These are phyloP conservation scores for Vitellaria paradoxa DNA, from an alignment of 179 eudicot species.

Conservation along the genomic window DNA sequence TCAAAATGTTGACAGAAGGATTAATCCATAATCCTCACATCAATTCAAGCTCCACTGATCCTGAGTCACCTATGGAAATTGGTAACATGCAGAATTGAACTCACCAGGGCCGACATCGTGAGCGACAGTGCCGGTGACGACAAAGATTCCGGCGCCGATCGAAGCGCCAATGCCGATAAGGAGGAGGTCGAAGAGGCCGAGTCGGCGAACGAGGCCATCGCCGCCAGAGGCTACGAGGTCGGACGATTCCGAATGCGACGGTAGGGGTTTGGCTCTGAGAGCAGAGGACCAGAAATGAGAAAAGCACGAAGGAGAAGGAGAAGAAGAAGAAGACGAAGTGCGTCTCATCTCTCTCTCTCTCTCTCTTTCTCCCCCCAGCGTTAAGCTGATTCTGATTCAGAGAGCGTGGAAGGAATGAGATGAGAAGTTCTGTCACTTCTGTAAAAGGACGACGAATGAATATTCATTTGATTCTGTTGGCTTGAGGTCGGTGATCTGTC, in stretches of 20 bases:
- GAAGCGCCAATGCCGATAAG: slow-evolving; percentile 91
- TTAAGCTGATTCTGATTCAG: not conserved
- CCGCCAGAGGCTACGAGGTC: slow-evolving; percentile 33
- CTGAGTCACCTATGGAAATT: not conserved
- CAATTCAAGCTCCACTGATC: not conserved
- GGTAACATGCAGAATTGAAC: not conserved
- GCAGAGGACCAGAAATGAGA: slow-evolving; percentile 73
- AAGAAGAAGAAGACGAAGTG: not conserved
- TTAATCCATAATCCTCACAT: not conserved
- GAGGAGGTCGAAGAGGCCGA: slow-evolving; percentile 69
- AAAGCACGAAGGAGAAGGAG: slow-evolving; percentile 27
- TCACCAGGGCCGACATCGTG: slow-evolving; percentile 91
- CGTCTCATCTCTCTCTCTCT: slow-evolving; percentile 16
- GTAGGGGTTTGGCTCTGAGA: slow-evolving; percentile 49
- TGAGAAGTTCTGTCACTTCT: no score
- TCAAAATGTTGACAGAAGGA: no score
- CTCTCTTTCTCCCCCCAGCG: not conserved
- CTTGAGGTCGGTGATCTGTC: no score
- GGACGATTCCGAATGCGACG: slow-evolving; percentile 16
- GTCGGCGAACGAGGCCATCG: slow-evolving; percentile 68
- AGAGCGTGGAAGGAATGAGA: no score
- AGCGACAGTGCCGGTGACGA: slow-evolving; percentile 95
- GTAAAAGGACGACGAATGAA: no score
- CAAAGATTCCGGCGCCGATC: slow-evolving; percentile 94
- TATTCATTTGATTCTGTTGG: no score